Base-by-base conservation (phyloP, 2,329 filamentous ascomycete species). In the Ophiocordyceps robertsii region DNA sequence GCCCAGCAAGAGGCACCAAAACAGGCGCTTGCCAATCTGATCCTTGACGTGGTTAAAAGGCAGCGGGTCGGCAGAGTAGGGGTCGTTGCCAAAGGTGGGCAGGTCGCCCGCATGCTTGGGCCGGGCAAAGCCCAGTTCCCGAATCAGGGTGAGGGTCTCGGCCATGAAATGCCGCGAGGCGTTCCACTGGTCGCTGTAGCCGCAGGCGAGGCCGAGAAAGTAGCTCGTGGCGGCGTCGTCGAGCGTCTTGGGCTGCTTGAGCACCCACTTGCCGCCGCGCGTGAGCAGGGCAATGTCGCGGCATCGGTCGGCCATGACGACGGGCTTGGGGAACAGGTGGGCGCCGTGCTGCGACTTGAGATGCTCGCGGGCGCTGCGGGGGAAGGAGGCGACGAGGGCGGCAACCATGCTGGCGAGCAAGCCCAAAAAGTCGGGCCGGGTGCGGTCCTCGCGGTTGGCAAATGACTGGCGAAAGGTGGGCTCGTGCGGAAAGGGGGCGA, bases 1-100 rank as follows among this genome's bases (percentile, higher is more conserved):
- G 30, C 81, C 81, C 6, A 88, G 75, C 47, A 92, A 78, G 50
- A 88, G 72, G 19, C 84, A 81, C 80, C 88, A 95, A 58, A 93
- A 95, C 35, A 94, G 80, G 47, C 83, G 75, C 56, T 84, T 82
- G 38, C 82, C 77, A 38, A 84, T 73, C 59, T 88, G 81, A 53
- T 81, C 77, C 53, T 80, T 79, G 41, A 88, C 73, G 39, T 82
- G 80, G 51, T 85, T 80, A 46, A 83, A 75, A 0, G 70, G 64
- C 37, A 67, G 61, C 6, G 62, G 61, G 9, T 67, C 62, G 1
- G 57, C 56, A 6, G 61, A 62, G 43, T 54, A 61, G 6, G 55
- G 49, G 43, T 67, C 62, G 33, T 59, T 59, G 16, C 64, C 65
- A 53, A 68, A 67, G 1, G 52, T 63, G 10, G 56, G 62, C 43